Conservation (phyloP, 306 rosid genomes). For the Vigna nakashimae region DNA sequence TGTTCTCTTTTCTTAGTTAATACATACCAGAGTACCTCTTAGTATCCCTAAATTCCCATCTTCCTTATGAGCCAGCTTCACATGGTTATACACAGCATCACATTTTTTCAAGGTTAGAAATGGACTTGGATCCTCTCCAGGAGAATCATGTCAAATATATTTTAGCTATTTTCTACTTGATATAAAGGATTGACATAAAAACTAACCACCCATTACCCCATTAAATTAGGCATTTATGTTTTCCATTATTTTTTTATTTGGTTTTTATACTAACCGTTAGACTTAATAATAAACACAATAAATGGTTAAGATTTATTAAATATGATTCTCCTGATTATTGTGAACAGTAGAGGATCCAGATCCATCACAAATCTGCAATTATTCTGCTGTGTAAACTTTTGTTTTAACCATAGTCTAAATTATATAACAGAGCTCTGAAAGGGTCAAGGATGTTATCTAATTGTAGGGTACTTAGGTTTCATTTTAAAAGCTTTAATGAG, state of each 20-base stretch:
- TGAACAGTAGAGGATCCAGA: no score
- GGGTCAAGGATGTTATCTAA: conserved; percentile 1
- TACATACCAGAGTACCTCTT: conserved; percentile 1
- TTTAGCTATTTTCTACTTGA: no score
- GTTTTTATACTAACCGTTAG: no score
- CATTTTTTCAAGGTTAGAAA: background rate
- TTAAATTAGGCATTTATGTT: no score
- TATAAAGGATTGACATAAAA: no score
- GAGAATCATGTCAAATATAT: no score
- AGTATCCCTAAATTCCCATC: conserved; percentile 5
- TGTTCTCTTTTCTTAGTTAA: background rate
- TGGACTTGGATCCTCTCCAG: no score
- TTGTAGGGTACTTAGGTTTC: background rate
- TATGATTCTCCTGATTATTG: no score
- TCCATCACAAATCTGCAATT: background rate
- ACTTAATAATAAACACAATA: no score
- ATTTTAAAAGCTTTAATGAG: conserved; percentile 15
- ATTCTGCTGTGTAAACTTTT: background rate
- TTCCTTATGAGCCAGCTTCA: background rate
- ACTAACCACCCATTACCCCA: no score
- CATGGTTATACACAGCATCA: conserved; percentile 2
- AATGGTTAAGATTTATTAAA: no score
- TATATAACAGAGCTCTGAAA: background rate
- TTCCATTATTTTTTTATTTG: no score
- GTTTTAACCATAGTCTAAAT: background rate